phyloP scores from a whole-genome alignment of 2,329 filamentous ascomycete species.

The Alternaria solani region DNA sequence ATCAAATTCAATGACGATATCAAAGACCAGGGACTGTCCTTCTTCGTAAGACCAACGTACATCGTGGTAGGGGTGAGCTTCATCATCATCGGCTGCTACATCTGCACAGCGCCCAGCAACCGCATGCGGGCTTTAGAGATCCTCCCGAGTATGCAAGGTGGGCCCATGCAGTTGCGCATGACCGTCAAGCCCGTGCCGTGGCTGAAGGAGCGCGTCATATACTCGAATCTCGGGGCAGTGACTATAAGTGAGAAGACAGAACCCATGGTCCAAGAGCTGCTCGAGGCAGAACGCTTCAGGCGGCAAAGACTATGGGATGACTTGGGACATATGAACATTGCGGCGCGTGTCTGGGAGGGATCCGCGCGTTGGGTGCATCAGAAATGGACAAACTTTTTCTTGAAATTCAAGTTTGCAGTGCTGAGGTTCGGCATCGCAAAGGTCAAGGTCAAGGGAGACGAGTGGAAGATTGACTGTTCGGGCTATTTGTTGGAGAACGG shows the following conservation, averaged over 20 bases:
- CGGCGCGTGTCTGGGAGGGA: constrained; percentile 36
- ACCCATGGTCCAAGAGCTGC: constrained; percentile 41
- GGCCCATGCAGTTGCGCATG: constrained; percentile 43
- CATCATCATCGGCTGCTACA: constrained; percentile 41
- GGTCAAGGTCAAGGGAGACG: constrained; percentile 40
- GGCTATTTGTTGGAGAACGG: constrained; percentile 45
- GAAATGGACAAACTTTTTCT: constrained; percentile 49
- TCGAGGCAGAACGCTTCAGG: constrained; percentile 41
- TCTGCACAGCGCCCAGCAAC: constrained; percentile 41
- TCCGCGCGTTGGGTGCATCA: constrained; percentile 44
- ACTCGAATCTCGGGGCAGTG: constrained; percentile 37
- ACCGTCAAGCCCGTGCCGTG: constrained; percentile 36
- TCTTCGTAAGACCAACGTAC: constrained; percentile 46
- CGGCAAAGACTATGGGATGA: constrained; percentile 38
- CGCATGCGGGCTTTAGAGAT: constrained; percentile 43
- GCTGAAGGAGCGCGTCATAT: constrained; percentile 38
- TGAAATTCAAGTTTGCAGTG: constrained; percentile 47
- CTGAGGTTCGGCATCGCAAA: constrained; percentile 44
- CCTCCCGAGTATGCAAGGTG: constrained; percentile 40
- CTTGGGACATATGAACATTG: constrained; percentile 35
- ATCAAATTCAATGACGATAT: constrained; percentile 45
- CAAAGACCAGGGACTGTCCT: constrained; percentile 39
- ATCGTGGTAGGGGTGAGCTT: constrained; percentile 42
- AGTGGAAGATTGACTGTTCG: constrained; percentile 50
- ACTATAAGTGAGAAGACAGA: constrained; percentile 44